Evolutionary conservation across 495 filamentous ascomycete species (phyloP).

Genomic region (Bacidia rubella): DNA sequence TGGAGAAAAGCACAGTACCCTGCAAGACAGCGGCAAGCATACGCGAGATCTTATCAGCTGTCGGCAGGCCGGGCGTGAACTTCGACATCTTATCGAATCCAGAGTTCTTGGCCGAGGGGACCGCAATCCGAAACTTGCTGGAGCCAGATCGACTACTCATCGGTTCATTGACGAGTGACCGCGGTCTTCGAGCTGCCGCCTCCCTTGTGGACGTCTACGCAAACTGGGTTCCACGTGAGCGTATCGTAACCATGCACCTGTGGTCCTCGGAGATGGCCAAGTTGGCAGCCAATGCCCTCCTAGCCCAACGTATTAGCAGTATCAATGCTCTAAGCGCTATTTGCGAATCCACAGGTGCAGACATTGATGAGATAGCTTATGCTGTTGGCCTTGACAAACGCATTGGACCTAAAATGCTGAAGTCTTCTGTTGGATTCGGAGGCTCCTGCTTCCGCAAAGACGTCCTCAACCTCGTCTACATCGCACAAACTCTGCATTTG

Average conservation of each 20-base stretch:
- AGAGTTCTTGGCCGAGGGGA: constrained; percentile 71
- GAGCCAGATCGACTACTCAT: constrained; percentile 68
- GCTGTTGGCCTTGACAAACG: constrained; percentile 58
- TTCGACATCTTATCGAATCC: constrained; percentile 78
- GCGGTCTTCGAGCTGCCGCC: constrained; percentile 48
- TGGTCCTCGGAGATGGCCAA: constrained; percentile 76
- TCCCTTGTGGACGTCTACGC: constrained; percentile 52
- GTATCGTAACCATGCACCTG: constrained; percentile 58
- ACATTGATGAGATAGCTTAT: constrained; percentile 57
- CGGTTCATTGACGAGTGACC: constrained; percentile 44
- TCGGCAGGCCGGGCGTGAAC: constrained; percentile 40
- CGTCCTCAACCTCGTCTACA: constrained; percentile 59
- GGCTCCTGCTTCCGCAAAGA: constrained; percentile 69
- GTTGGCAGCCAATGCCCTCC: constrained; percentile 66
- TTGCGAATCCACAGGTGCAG: constrained; percentile 65
- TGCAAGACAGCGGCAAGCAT: constrained; percentile 63
- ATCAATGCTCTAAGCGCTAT: constrained; percentile 71
- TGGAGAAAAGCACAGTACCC: constrained; percentile 77
- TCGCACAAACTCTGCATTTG: constrained; percentile 55
- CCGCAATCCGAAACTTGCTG: constrained; percentile 56
- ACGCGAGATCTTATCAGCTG: constrained; percentile 41
- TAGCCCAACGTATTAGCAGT: constrained; percentile 73
- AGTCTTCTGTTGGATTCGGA: constrained; percentile 67
- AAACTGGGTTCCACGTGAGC: constrained; percentile 51
- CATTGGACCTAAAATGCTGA: constrained; percentile 62